Conservation (phyloP, 2,329 filamentous ascomycete species). For the Plenodomus lindquistii region DNA sequence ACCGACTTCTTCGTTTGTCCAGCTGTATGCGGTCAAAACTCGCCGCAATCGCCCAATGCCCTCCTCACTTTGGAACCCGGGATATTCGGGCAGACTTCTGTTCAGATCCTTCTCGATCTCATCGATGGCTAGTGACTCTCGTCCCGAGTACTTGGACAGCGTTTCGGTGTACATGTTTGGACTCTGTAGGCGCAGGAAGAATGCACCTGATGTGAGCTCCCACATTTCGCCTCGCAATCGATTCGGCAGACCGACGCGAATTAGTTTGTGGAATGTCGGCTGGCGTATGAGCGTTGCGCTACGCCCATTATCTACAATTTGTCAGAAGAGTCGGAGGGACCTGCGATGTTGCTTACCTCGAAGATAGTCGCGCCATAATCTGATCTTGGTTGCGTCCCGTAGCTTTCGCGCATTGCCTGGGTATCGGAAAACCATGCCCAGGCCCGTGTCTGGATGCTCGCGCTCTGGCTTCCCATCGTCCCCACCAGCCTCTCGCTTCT, state of each 20-base stretch:
- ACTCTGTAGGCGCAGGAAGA: slow-evolving; percentile 84
- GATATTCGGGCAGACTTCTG: slow-evolving; percentile 93
- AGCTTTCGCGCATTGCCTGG: slow-evolving; percentile 94
- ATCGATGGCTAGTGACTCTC: slow-evolving; percentile 92
- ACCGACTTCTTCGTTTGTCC: slow-evolving; percentile 92
- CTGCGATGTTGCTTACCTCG: slow-evolving; percentile 52
- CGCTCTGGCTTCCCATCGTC: slow-evolving; percentile 49
- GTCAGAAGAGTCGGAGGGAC: slow-evolving; percentile 12
- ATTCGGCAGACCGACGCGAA: slow-evolving; percentile 92
- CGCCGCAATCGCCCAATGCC: slow-evolving; percentile 87
- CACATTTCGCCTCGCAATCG: slow-evolving; percentile 90
- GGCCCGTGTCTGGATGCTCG: slow-evolving; percentile 83
- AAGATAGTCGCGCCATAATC: slow-evolving; percentile 95
- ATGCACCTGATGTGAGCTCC: slow-evolving; percentile 90
- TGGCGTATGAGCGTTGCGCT: slow-evolving; percentile 92
- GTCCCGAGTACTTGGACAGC: slow-evolving; percentile 77
- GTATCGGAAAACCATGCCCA: slow-evolving; percentile 92
- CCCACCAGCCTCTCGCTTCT: slow-evolving; percentile 39
- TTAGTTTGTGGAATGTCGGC: slow-evolving; percentile 96
- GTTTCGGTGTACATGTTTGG: slow-evolving; percentile 85
- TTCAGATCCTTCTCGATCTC: slow-evolving; percentile 99
- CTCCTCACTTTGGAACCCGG: slow-evolving; percentile 94
- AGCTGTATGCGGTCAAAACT: slow-evolving; percentile 95
- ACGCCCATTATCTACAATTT: slow-evolving; percentile 74
- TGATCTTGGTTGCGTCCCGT: slow-evolving; percentile 94